phyloP scores from a whole-genome alignment of 352 stramenopile species.

The Phytopythium sindhum region DNA sequence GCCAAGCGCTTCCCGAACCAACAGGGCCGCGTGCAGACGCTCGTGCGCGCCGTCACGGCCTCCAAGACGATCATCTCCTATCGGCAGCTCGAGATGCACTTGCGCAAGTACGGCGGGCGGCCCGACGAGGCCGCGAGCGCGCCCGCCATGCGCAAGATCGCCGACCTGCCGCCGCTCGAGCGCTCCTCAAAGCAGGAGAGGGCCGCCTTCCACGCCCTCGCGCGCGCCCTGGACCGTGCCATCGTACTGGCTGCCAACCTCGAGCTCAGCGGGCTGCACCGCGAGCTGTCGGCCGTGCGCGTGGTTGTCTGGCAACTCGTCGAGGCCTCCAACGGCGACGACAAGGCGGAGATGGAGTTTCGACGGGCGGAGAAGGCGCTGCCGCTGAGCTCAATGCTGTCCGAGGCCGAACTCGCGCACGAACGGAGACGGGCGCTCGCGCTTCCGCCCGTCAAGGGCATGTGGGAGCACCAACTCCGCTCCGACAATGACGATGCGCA shows the following conservation, averaged over 20 bases:
- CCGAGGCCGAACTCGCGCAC: background rate
- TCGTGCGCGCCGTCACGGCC: conserved; percentile 44
- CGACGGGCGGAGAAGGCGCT: background rate
- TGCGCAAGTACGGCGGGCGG: conserved; percentile 61
- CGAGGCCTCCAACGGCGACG: background rate
- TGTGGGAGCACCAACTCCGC: conserved; percentile 53
- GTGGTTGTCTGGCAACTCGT: conserved; percentile 7
- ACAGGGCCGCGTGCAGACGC: conserved; percentile 48
- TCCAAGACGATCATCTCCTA: conserved; percentile 65
- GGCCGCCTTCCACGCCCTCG: background rate
- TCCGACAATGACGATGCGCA: background rate
- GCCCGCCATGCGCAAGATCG: conserved; percentile 34
- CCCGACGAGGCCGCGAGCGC: conserved; percentile 57
- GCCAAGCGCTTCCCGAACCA: conserved; percentile 68
- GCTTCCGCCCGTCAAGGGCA: conserved; percentile 29
- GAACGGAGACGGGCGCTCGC: background rate
- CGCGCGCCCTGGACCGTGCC: conserved; percentile 30
- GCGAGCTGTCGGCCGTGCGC: conserved; percentile 43
- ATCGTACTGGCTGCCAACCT: conserved; percentile 63
- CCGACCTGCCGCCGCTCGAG: background rate
- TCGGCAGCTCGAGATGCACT: conserved; percentile 70
- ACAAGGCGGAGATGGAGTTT: background rate
- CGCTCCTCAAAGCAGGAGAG: background rate
- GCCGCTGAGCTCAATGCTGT: background rate
- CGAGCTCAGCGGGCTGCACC: conserved; percentile 39